Percentiles rank a stretch among this genome's conserved stretches.
These are phyloP conservation scores for Debaryomycetaceae sp. DNA, from an alignment of 1,139 yeast genomes.

Conservation along the genomic window DNA sequence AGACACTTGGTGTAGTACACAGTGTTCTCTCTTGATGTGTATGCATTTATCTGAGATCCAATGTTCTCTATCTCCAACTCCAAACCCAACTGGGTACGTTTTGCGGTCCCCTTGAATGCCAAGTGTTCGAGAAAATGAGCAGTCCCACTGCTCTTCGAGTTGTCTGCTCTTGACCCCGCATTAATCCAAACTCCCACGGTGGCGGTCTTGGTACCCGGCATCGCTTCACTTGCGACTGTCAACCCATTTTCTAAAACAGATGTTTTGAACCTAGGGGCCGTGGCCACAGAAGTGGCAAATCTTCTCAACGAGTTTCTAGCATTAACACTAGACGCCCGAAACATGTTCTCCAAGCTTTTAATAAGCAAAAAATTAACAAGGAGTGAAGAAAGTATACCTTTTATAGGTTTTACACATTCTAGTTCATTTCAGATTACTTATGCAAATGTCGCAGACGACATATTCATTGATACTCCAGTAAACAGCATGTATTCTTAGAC, in stretches of 20 bases:
- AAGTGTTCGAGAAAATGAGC: constrained; percentile 96
- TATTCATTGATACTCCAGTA: neutral
- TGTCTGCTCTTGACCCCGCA: constrained; percentile 97
- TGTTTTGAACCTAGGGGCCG: constrained; percentile 23
- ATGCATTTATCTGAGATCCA: constrained; percentile 96
- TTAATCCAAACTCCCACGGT: constrained; percentile 98
- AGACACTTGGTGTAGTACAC: constrained; percentile 93
- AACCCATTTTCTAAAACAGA: constrained; percentile 60
- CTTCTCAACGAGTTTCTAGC: constrained; percentile 2
- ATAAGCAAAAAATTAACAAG: neutral
- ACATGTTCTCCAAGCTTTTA: neutral
- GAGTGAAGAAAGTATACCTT: neutral
- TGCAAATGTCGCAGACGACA: neutral
- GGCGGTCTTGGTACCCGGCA: constrained; percentile 90
- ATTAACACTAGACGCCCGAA: neutral
- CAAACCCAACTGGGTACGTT: constrained; percentile 75
- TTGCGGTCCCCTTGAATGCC: constrained; percentile 90
- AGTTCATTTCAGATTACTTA: neutral
- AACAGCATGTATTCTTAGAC: too few species aligned
- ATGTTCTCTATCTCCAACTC: constrained; percentile 94
- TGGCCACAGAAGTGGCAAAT: constrained; percentile 9
- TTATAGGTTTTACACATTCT: neutral
- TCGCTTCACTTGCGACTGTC: constrained; percentile 86
- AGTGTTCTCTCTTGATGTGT: constrained; percentile 95
- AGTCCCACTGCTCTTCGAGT: constrained; percentile 79